Evolutionary conservation across 257 asterid species (phyloP), one percentile per base, ranked within the genome.

Genomic region (Gentiana macrophylla): DNA sequence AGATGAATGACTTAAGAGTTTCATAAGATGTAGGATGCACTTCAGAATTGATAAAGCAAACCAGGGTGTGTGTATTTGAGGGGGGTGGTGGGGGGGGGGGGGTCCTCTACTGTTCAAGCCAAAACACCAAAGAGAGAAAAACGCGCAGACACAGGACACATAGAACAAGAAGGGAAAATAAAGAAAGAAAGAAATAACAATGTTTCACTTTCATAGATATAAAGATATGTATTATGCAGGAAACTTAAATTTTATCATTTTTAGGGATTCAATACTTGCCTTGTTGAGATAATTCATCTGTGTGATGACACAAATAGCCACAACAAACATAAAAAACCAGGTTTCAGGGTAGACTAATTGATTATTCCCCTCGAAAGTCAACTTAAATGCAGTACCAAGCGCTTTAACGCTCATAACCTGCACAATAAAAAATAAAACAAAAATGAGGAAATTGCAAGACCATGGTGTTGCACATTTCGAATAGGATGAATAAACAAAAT

Each of bases 391-490:
- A 62, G 90, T 89, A 50, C 91, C 95, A 60, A 89, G 86, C 55
- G 97, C 95, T 77, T 85, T 89, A 49, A 82, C 95, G 67, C 97
- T 85, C 97, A 85, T 79, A 59, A 89, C 97, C 95, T 85, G 80
- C 67, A 78, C 12, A 64, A 48, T 32, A 33, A 62, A 59, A 57
- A 59, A 37, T n/a, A 53, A 38, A 50, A 57, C 2, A 41, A 47
- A 49, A 32, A 8, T 35, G 41, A 15, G 24, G 24, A 15, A 8
- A 24, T 55, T 34, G 5, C 36, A 32, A 32, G 15, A 36, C 15
- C 24, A 15, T 15, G 24, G 15, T 24, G 34, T 12, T 15, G 47
- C 11, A 36, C 37, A 32, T 9, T 52, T 61, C 24, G 46, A 6
- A 53, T 33, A 50, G 12, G 36, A 2, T 45, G 12, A 32, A 48